Evolutionary conservation across 768 basidiomycete species (phyloP), one percentile per base, ranked within the genome.

Genomic region (Clitopilus passeckerianus): DNA sequence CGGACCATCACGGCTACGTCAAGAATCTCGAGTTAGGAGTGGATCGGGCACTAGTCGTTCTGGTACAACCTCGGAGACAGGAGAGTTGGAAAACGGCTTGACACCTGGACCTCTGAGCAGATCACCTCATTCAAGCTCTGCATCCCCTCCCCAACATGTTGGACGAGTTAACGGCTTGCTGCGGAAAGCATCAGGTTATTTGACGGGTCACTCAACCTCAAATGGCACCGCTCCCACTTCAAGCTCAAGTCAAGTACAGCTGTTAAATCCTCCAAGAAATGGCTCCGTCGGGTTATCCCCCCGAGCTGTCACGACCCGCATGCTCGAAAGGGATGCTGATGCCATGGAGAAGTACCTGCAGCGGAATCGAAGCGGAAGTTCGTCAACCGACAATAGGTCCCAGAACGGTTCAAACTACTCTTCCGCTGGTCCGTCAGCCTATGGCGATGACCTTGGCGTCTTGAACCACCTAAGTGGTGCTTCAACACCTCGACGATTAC

Each of bases 341-440:
- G 93, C 92, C 35, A 91, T 90, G 79, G 91, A 92, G 70, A 90
- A 92, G 66, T 94, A 92, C 68, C 78, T 91, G 69, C 79, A 83
- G 61, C 83, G 92, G 59, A 90, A 90, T 75, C 83, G 92, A 59
- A 93, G 91, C 68, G 91, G 89, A 54, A 91, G 90, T 66, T 79
- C 87, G 18, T 90, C 89, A 1, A 88, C 88, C 14, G 89, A 91
- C 65, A 84, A 80, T 63, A 84, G 76, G 69, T 89, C 87, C 6
- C 83, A 85, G 67, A 84, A 82, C 67, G 84, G 82, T 22, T 77
- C 77, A 53, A 65, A 70, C 43, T 78, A 71, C 65, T 75, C 81
- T 37, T 81, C 82, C 53, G 77, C 75, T 52, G 83, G 81, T 23
- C 78, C 75, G 24, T 81, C 83, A n/a, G 69, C 74, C 7, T 79